Base-by-base conservation (phyloP, 352 stramenopile species). In the Paralagenidium karlingii region DNA sequence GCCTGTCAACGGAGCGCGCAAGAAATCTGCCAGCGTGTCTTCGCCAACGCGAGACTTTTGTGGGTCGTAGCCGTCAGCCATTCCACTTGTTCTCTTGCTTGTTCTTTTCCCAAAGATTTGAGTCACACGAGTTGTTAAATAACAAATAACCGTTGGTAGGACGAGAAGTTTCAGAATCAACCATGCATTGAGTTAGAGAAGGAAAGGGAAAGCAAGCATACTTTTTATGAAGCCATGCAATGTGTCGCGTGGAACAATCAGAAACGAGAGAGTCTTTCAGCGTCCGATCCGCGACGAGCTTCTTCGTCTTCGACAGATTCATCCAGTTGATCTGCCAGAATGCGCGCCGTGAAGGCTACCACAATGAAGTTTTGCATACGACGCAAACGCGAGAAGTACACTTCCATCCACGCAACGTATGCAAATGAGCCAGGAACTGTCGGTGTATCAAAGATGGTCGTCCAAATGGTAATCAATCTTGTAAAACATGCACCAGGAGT, bases 1-100 rank as follows among this genome's bases (percentile, higher is more conserved):
- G 25, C 86, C 88, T 3, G 80, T 95, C 34, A 98, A 76, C 26
- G 75, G 67, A 13, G 78, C 82, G 24, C 85, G 79, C 28, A 96
- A 74, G 62, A 96, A 97, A 58, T 96, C 88, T 25, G 84, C 82
- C 19, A 95, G 71, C 51, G 79, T 91, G 55, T 96, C 84, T 42
- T 92, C 79, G 19, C 69, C 82, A 22, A 96, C 80, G 50, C 83
- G 85, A 43, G 82, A 95, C 60, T 91, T 91, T 48, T 93, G 81
- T 19, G 84, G 84, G 52, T 96, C 81, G 66, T 95, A 96, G 45
- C 78, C 78, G 54, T 94, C 81, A 51, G 60, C 53, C 60, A 82
- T 86, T 13, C 10, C 56, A 30, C 30, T 52, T 26, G 0, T 43
- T 4, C 45, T 38, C 21, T 53, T 19, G 28, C 16, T 24, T 3